A percentile compares a stretch with the other conserved stretches of the same genome.
These are phyloP conservation scores for Lactarius hengduanensis DNA, from an alignment of 768 basidiomycete genomes.

Conservation along the genomic window DNA sequence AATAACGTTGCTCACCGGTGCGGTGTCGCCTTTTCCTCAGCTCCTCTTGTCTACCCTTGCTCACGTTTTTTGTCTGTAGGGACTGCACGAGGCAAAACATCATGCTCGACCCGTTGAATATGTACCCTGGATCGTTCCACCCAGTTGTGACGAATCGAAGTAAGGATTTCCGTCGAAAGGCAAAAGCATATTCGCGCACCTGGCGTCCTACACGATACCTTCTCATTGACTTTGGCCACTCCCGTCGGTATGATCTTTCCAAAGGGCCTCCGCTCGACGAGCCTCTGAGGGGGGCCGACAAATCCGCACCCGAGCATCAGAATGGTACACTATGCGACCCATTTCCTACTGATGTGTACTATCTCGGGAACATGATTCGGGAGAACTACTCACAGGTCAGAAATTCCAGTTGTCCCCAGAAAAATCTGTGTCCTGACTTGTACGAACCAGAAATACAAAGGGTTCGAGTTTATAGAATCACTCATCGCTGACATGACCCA, in stretches of 20 bases:
- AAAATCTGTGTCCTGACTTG: constrained; percentile 1
- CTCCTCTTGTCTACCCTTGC: neutral
- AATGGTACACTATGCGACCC: constrained; percentile 22
- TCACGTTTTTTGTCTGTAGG: neutral
- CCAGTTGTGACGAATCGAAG: neutral
- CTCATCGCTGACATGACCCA: constrained; percentile 38
- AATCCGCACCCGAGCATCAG: constrained; percentile 32
- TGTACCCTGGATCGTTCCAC: constrained; percentile 25
- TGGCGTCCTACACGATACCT: constrained; percentile 31
- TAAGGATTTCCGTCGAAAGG: constrained; percentile 14
- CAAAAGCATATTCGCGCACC: constrained; percentile 30
- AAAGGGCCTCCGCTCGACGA: constrained; percentile 22
- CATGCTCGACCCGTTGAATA: constrained; percentile 22
- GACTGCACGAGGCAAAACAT: constrained; percentile 21
- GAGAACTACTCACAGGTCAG: constrained; percentile 23
- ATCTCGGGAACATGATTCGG: constrained; percentile 31
- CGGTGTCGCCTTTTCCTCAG: neutral
- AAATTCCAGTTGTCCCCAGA: neutral
- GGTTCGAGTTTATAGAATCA: constrained; percentile 16
- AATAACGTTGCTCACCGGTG: constrained; percentile 25
- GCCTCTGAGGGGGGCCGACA: constrained; percentile 32
- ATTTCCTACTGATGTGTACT: constrained; percentile 33
- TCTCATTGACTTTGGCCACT: constrained; percentile 36
- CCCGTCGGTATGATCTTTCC: constrained; percentile 27
- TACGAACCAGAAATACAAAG: constrained; percentile 15